phyloP scores from a whole-genome alignment of 129 eudicot genomes.

The Heracleum sosnowskyi region DNA sequence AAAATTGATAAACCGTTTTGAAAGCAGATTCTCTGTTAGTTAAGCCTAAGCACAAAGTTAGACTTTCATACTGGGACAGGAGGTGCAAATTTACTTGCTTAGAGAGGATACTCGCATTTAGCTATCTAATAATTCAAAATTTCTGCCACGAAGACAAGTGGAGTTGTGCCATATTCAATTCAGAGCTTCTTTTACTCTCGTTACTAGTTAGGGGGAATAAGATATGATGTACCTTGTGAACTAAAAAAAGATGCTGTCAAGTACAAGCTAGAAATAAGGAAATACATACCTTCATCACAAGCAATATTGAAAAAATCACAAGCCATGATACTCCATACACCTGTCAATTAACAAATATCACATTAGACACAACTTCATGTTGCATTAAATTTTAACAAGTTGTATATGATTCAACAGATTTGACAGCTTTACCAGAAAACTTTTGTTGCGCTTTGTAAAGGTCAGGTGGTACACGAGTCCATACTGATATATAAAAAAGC shows the following conservation, averaged over 20 bases:
- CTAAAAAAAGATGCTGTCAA: neutral
- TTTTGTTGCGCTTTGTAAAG: slow-evolving; percentile 38
- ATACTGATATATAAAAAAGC: slow-evolving; percentile 78
- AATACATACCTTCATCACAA: slow-evolving; percentile 62
- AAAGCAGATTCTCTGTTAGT: neutral
- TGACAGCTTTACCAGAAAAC: slow-evolving; percentile 46
- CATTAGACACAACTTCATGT: neutral
- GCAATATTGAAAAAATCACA: slow-evolving; percentile 53
- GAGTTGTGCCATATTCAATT: neutral
- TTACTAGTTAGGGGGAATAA: neutral
- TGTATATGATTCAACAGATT: neutral
- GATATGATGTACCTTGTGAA: neutral
- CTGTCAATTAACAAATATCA: slow-evolving; percentile 28
- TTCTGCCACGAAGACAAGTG: neutral
- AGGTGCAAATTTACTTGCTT: neutral
- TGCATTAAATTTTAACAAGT: neutral
- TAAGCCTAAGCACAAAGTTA: neutral
- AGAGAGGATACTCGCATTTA: neutral
- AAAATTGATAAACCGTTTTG: neutral
- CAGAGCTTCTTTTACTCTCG: neutral
- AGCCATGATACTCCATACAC: slow-evolving; percentile 78
- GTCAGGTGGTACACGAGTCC: slow-evolving; percentile 86
- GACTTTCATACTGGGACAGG: neutral
- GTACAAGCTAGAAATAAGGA: neutral
- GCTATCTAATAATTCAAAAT: neutral